phyloP scores from a whole-genome alignment of 2,329 filamentous ascomycete genomes.

The Endothia cerciana region DNA sequence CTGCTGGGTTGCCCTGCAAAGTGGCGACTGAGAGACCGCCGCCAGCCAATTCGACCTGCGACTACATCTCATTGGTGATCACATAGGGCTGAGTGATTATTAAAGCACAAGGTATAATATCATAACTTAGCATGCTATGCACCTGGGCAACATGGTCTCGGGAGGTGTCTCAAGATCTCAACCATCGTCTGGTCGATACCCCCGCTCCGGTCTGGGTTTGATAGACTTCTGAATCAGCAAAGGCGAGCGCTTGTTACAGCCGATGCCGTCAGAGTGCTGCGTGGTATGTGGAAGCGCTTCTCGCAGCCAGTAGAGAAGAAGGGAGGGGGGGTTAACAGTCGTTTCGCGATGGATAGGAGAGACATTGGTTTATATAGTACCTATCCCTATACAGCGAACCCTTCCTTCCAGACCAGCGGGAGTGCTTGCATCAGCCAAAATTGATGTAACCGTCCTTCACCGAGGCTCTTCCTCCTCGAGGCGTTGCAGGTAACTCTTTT shows the following conservation, averaged over 20 bases:
- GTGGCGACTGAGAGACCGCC: too few relatives aligned
- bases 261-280: too few relatives aligned
- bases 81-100: background rate
- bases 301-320: too few relatives aligned
- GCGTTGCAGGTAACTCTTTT: background rate
- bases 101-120: background rate
- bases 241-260: too few relatives aligned
- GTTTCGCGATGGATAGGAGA: too few relatives aligned
- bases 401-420: background rate
- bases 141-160: too few relatives aligned
- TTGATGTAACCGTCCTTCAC: background rate
- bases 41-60: background rate
- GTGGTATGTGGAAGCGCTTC: background rate
- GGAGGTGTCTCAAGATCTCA: slow-evolving; percentile 2
- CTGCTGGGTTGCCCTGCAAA: too few relatives aligned
- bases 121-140: background rate
- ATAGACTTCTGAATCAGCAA: background rate
- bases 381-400: background rate
- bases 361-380: too few relatives aligned
- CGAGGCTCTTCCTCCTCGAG: background rate
- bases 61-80: background rate
- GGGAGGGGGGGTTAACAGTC: too few relatives aligned
- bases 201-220: background rate
- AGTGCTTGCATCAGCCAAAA: background rate
- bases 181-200: background rate